phyloP scores from a whole-genome alignment of 352 stramenopile species.

The Pythium apleroticum region DNA sequence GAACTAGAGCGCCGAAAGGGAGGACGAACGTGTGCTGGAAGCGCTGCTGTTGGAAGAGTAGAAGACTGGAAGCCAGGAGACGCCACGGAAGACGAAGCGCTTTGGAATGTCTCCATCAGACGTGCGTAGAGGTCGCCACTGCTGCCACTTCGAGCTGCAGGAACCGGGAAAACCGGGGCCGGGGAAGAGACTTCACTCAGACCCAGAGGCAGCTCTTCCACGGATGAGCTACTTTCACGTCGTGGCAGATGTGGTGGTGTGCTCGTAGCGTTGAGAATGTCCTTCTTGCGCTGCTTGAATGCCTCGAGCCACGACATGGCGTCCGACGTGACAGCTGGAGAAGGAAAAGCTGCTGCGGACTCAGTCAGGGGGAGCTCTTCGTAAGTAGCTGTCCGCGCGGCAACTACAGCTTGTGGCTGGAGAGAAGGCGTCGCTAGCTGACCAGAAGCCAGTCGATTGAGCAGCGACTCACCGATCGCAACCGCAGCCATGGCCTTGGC shows the following conservation, averaged over 20 bases:
- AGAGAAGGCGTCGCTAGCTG: not conserved
- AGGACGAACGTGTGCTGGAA: not conserved
- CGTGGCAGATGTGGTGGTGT: constrained; percentile 29
- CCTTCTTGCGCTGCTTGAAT: constrained; percentile 63
- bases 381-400: not conserved
- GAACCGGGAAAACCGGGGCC: not conserved
- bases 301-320: constrained; percentile 61
- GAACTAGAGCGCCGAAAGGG: constrained; percentile 20
- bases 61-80: not conserved
- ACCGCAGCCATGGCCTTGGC: constrained; percentile 31
- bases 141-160: constrained; percentile 3
- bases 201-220: constrained; percentile 12
- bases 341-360: not conserved
- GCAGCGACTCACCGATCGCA: constrained; percentile 34
- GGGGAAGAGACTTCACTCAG: not conserved
- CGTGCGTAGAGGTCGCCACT: constrained; percentile 24
- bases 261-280: constrained; percentile 44
- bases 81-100: not conserved
- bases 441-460: constrained; percentile 28
- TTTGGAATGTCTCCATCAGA: constrained; percentile 29
- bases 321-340: constrained; percentile 34
- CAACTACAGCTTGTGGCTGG: not conserved
- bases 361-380: not conserved
- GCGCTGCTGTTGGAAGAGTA: not conserved
- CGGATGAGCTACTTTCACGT: not conserved